A percentile compares a stretch with the other conserved stretches of the same genome.
phyloP scores from a whole-genome alignment of 345 rosid genomes.

The Corchorus capsularis region DNA sequence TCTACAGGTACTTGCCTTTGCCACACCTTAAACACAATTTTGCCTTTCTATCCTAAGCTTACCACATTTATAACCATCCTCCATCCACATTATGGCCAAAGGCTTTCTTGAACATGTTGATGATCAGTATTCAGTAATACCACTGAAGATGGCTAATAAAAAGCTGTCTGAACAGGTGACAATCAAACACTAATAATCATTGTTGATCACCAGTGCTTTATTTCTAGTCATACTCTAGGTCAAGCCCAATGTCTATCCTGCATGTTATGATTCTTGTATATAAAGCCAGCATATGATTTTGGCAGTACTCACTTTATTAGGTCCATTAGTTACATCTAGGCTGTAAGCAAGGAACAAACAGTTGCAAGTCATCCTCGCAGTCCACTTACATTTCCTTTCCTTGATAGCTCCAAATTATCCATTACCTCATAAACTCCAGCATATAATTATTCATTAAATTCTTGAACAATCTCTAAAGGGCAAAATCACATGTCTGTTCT shows the following conservation, averaged over 20 bases:
- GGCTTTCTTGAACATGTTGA: slow-evolving; percentile 7
- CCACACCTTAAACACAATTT: not conserved
- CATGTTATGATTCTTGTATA: not conserved
- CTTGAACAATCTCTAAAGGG: not conserved
- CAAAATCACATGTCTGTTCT: not conserved
- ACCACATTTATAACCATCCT: not conserved
- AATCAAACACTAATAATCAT: not conserved
- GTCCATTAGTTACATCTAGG: slow-evolving; percentile 1
- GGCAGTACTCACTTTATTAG: not conserved
- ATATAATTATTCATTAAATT: slow-evolving; percentile 5
- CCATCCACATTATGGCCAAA: not conserved
- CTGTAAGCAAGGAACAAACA: not conserved
- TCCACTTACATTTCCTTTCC: not conserved
- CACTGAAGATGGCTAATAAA: not conserved
- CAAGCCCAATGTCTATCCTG: not conserved
- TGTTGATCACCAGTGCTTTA: not conserved
- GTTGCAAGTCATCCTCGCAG: not conserved
- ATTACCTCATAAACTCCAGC: not conserved
- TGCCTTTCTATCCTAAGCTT: not conserved
- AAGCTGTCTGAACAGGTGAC: not conserved
- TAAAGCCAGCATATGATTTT: not conserved
- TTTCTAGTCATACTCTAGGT: not conserved
- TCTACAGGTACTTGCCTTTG: not conserved
- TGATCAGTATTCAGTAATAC: not conserved
- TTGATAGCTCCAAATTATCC: not conserved